These are phyloP conservation scores for Syzygium syzygioides DNA, from an alignment of 441 rosid species.

Conservation along the genomic window DNA sequence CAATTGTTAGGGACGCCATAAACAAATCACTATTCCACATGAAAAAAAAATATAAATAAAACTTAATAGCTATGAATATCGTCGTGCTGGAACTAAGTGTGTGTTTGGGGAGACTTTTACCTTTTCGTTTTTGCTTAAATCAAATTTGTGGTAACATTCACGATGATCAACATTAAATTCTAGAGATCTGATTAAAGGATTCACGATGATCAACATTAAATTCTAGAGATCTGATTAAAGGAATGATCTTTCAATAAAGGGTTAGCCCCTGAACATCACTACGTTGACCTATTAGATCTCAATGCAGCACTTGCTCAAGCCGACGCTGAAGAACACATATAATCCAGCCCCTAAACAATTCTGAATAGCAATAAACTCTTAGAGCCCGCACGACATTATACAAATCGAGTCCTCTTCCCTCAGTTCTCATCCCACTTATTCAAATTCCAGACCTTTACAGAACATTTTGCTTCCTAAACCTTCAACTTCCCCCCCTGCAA, in stretches of 20 bases:
- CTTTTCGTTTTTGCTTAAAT: neutral
- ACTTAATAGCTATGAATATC: neutral
- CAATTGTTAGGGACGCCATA: neutral
- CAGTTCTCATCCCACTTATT: neutral
- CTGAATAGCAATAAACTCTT: neutral
- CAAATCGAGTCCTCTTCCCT: neutral
- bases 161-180: neutral
- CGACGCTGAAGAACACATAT: neutral
- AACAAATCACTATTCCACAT: neutral
- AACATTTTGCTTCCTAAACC: neutral
- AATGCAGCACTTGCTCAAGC: neutral
- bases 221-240: neutral
- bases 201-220: neutral
- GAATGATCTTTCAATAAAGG: neutral
- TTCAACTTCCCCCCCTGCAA: neutral
- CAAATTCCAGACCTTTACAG: neutral
- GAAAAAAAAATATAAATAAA: neutral
- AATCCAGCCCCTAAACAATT: neutral
- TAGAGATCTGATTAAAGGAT: neutral
- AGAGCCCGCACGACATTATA: neutral
- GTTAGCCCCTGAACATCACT: neutral
- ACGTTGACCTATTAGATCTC: neutral
- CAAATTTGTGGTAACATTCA: neutral
- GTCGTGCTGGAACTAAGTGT: neutral
- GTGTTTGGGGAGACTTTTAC: neutral